Evolutionary conservation across 2,329 filamentous ascomycete species (phyloP).

Genomic region (Aspergillus thermomutatus): DNA sequence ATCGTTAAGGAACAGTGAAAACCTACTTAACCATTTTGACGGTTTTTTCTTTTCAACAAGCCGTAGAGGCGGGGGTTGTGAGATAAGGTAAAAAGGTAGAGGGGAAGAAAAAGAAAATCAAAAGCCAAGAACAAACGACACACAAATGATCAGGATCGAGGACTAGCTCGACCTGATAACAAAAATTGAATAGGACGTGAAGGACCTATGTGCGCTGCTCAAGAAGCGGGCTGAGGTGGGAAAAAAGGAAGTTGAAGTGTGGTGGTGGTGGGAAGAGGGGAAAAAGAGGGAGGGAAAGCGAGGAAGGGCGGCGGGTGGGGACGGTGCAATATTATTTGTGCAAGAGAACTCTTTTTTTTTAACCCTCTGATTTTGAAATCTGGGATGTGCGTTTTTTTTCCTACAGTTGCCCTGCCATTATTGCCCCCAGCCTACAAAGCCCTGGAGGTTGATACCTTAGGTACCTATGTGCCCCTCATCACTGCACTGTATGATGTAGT

Average conservation of each 20-base stretch:
- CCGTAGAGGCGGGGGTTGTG: slow-evolving; percentile 42
- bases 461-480: not conserved
- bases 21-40: slow-evolving; percentile 99
- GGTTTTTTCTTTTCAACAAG: slow-evolving; percentile 51
- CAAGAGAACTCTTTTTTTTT: slow-evolving; percentile 25
- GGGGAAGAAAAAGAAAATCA: slow-evolving; percentile 29
- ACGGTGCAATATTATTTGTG: slow-evolving; percentile 11
- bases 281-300: slow-evolving; percentile 20
- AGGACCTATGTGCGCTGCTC: slow-evolving; percentile 40
- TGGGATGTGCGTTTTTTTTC: slow-evolving; percentile 15
- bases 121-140: slow-evolving; percentile 32
- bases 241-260: slow-evolving; percentile 19
- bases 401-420: not conserved
- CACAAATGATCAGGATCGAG: slow-evolving; percentile 43
- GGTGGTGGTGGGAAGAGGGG: slow-evolving; percentile 19
- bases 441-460: not conserved
- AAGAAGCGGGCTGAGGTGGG: slow-evolving; percentile 25
- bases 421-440: slow-evolving; percentile 2
- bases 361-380: slow-evolving; percentile 1
- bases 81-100: slow-evolving; percentile 24
- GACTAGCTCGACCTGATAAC: slow-evolving; percentile 40
- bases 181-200: slow-evolving; percentile 25
- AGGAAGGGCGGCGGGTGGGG: slow-evolving; percentile 24
- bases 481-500: not conserved
- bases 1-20: not conserved